Evolutionary conservation across 1,284 basidiomycete genomes (phyloP).

Genomic region (Malassezia pachydermatis): DNA sequence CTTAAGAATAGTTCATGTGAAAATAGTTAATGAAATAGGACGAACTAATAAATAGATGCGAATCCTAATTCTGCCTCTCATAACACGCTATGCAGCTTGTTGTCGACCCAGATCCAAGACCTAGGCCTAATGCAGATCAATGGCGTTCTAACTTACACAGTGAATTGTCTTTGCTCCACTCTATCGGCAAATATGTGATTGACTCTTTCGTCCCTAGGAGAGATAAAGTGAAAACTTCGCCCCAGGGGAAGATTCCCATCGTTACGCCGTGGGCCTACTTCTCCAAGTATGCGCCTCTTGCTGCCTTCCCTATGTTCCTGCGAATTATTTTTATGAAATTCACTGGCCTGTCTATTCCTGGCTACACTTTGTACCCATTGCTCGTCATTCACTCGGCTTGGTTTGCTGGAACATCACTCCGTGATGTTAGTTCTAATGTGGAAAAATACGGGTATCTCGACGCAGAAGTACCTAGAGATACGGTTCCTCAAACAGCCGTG

Average conservation of each 20-base stretch:
- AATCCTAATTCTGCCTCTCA: too few relatives aligned
- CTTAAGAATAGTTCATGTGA: too few relatives aligned
- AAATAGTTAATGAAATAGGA: too few relatives aligned
- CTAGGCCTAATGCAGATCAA: constrained; percentile 3
- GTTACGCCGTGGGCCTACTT: constrained; percentile 26
- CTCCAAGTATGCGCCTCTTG: constrained; percentile 23
- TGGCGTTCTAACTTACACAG: not conserved
- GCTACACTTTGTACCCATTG: constrained; percentile 21
- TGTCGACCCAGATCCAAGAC: not conserved
- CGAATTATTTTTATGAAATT: constrained; percentile 24
- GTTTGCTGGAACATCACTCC: constrained; percentile 22
- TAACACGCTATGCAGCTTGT: too few relatives aligned
- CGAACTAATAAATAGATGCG: too few relatives aligned
- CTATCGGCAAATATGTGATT: not conserved
- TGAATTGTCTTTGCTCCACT: constrained; percentile 1
- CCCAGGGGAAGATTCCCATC: constrained; percentile 20
- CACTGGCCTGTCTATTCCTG: constrained; percentile 27
- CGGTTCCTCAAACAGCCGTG: constrained; percentile 24
- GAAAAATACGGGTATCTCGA: constrained; percentile 33
- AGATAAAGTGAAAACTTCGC: not conserved
- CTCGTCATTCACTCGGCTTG: constrained; percentile 20
- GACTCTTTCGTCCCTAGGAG: not conserved
- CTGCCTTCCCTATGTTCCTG: constrained; percentile 22
- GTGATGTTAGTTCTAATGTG: constrained; percentile 16
- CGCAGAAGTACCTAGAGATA: constrained; percentile 21